A percentile compares a stretch with the other conserved stretches of the same genome.
phyloP scores from a whole-genome alignment of 2,329 filamentous ascomycete species.

The Emergomyces pasteurianus region DNA sequence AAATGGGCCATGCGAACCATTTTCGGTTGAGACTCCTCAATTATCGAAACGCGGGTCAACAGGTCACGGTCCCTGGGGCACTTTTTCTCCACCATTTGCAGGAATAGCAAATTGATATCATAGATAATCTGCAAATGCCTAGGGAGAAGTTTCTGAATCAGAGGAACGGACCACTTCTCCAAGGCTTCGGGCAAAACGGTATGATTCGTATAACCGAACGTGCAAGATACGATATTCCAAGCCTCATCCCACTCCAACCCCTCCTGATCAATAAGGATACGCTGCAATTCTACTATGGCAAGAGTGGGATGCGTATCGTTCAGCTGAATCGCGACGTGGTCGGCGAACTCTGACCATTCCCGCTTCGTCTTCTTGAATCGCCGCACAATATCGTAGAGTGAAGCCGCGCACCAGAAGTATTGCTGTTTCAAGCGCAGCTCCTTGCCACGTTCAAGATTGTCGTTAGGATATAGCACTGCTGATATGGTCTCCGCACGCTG shows the following conservation, averaged over 20 bases:
- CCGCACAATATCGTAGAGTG: conserved; percentile 88
- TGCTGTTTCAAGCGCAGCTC: conserved; percentile 97
- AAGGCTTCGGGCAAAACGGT: conserved; percentile 93
- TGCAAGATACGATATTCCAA: conserved; percentile 67
- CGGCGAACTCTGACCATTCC: conserved; percentile 81
- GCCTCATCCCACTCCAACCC: conserved; percentile 87
- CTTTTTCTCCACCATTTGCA: conserved; percentile 77
- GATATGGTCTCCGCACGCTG: conserved; percentile 99
- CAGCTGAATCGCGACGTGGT: conserved; percentile 91
- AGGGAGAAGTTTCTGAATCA: conserved; percentile 85
- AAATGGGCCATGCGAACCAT: conserved; percentile 97
- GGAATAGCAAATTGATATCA: conserved; percentile 91
- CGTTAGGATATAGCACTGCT: conserved; percentile 92
- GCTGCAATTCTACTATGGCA: conserved; percentile 89
- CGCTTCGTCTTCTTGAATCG: conserved; percentile 96
- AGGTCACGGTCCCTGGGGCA: conserved; percentile 87
- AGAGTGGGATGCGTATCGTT: conserved; percentile 97
- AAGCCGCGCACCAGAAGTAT: conserved; percentile 99
- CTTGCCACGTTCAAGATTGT: conserved; percentile 92
- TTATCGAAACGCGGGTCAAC: conserved; percentile 80
- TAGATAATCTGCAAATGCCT: conserved; percentile 96
- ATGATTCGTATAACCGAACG: conserved; percentile 96
- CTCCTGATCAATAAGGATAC: conserved; percentile 81
- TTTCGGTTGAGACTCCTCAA: conserved; percentile 92
- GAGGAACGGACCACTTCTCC: conserved; percentile 94